These are phyloP conservation scores for Xylaria multiplex DNA, from an alignment of 2,329 filamentous ascomycete genomes.

Conservation along the genomic window DNA sequence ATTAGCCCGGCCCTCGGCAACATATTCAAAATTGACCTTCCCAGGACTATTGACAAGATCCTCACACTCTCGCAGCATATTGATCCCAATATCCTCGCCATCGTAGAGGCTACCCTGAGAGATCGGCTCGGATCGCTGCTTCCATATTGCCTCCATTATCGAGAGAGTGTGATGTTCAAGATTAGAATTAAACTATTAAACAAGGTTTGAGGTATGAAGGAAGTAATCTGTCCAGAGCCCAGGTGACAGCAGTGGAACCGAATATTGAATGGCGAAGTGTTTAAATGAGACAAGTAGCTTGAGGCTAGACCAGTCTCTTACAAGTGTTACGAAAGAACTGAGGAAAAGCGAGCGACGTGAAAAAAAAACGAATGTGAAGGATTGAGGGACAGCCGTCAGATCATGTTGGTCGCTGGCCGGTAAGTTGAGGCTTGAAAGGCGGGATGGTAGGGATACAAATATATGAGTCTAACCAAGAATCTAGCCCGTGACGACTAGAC, in stretches of 20 bases:
- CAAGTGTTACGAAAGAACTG: background rate
- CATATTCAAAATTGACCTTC: conserved; percentile 51
- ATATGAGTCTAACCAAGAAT: conserved; percentile 12
- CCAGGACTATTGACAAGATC: conserved; percentile 37
- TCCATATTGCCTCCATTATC: conserved; percentile 41
- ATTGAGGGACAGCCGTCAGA: conserved; percentile 11
- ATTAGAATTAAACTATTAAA: conserved; percentile 31
- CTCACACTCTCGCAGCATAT: conserved; percentile 37
- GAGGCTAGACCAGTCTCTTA: background rate
- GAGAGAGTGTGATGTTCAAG: background rate
- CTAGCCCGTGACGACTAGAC: conserved; percentile 11
- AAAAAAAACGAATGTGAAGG: conserved; percentile 1
- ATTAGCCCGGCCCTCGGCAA: conserved; percentile 80
- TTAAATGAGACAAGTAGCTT: conserved; percentile 2
- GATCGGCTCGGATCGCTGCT: conserved; percentile 40
- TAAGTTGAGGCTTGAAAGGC: conserved; percentile 17
- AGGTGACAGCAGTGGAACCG: background rate
- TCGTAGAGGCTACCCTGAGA: background rate
- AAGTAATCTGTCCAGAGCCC: background rate
- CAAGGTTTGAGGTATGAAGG: background rate
- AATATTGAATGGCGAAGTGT: conserved; percentile 1
- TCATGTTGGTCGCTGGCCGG: conserved; percentile 13
- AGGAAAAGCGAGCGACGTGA: conserved; percentile 18
- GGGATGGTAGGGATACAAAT: conserved; percentile 5
- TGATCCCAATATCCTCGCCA: conserved; percentile 2